phyloP scores from a whole-genome alignment of 2,329 filamentous ascomycete genomes.

The Venturia nashicola region DNA sequence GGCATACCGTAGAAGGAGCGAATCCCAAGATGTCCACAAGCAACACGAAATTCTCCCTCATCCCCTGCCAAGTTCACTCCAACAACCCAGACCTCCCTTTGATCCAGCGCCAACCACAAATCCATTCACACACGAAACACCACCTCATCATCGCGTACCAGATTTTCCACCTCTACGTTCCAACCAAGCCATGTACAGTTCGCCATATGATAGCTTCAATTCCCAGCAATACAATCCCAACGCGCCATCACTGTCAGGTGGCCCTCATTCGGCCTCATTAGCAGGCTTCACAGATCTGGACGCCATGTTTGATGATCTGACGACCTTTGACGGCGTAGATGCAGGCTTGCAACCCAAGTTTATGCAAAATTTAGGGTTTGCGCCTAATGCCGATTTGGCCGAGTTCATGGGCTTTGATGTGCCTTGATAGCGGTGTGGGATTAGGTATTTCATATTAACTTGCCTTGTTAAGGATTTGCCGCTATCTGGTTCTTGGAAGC shows the following conservation, averaged over 20 bases:
- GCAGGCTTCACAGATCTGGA: conserved; percentile 29
- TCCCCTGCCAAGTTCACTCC: background rate
- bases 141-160: background rate
- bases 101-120: background rate
- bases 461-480: no score
- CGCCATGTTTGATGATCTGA: conserved; percentile 45
- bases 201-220: background rate
- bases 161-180: background rate
- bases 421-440: background rate
- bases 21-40: background rate
- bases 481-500: no score
- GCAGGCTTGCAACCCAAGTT: conserved; percentile 46
- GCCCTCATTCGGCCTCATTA: background rate
- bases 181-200: background rate
- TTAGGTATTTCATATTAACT: background rate
- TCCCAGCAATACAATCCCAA: conserved; percentile 20
- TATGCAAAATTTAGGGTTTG: conserved; percentile 55
- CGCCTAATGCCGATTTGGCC: conserved; percentile 46
- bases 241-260: background rate
- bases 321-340: conserved; percentile 39
- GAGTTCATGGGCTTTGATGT: conserved; percentile 29
- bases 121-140: background rate
- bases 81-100: background rate
- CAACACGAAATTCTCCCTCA: background rate
- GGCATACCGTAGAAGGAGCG: background rate